Base-by-base conservation (phyloP, 345 rosid genomes). In the Erucastrum elatum region DNA sequence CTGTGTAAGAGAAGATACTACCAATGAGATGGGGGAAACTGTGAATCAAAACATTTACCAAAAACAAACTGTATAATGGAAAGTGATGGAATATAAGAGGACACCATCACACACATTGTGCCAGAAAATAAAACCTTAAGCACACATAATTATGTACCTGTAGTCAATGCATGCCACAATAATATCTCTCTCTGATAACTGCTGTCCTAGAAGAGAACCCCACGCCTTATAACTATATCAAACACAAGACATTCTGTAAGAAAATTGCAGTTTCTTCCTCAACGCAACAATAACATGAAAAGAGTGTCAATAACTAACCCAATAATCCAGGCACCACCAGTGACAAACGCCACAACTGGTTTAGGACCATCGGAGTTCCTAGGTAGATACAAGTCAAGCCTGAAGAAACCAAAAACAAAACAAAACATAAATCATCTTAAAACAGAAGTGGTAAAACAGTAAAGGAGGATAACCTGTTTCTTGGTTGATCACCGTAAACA, bases 311-410 rank as follows among this genome's bases (percentile, higher is more conserved):
- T 71, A 25, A 82, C 94, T 88, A 72, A 91, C 99, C 99, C 99
- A 80, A 95, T 93, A 77, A 95, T 91, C 97, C 98, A 95, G 59
- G 98, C 97, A 79, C 99, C 99, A 31, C 99, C 98, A n/a, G 98
- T 93, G 71, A 95, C 78, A 86, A 95, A 95, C 15, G 97, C 98
- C 79, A 93, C 90, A 26, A 93, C 96, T 12, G 98, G 99, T 83
- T 87, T 95, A 72, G 89, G 90, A 46, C 93, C 89, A 73, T 86
- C 81, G 29, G 65, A 80, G 79, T 82, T 85, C 75, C 87, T 89
- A 8, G 99, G 99, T 34, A 95, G 84, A 85, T 93, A 95, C 70
- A 95, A 84, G 86, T 95, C 99, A 70, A 95, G 92, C 87, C 99
- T 95, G 88, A 74, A 80, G 51, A 55, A 35, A 67, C 9, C 49